These are phyloP conservation scores for Penicillium sp. DNA, from an alignment of 2,329 filamentous ascomycete genomes.

Conservation along the genomic window DNA sequence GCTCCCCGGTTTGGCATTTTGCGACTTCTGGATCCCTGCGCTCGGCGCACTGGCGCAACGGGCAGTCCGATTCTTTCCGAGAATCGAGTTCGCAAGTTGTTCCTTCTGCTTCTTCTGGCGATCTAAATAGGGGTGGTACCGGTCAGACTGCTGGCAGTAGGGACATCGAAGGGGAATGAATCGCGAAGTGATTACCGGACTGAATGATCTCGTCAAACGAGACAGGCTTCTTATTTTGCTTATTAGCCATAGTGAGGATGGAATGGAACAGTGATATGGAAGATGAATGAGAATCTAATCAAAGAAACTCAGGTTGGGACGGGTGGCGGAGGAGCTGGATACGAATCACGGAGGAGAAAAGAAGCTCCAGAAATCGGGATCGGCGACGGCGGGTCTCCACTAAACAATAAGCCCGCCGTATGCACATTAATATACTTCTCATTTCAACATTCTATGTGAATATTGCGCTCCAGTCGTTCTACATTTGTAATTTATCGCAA, in stretches of 20 bases:
- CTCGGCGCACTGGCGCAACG: slow-evolving; percentile 51
- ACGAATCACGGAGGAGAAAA: neutral
- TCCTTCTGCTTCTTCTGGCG: slow-evolving; percentile 58
- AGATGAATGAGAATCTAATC: neutral
- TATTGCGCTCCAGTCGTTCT: too few relatives aligned
- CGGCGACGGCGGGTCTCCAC: neutral
- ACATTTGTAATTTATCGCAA: too few relatives aligned
- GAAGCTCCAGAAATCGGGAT: neutral
- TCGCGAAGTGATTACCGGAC: slow-evolving; percentile 42
- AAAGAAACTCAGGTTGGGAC: neutral
- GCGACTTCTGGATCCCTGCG: slow-evolving; percentile 41
- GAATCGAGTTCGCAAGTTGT: slow-evolving; percentile 58
- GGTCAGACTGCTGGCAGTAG: slow-evolving; percentile 7
- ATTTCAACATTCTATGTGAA: too few relatives aligned
- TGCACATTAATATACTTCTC: neutral
- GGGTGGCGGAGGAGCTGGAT: neutral
- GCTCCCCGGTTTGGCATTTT: slow-evolving; percentile 47
- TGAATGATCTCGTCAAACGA: slow-evolving; percentile 56
- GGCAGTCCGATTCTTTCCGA: slow-evolving; percentile 48
- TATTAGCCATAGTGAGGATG: slow-evolving; percentile 35
- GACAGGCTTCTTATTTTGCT: slow-evolving; percentile 26
- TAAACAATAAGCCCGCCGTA: neutral
- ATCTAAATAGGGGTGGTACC: slow-evolving; percentile 34
- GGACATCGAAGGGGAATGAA: slow-evolving; percentile 1
- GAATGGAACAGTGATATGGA: neutral